Base-by-base conservation (phyloP, 345 rosid genomes). In the Gynandropsis gynandra region DNA sequence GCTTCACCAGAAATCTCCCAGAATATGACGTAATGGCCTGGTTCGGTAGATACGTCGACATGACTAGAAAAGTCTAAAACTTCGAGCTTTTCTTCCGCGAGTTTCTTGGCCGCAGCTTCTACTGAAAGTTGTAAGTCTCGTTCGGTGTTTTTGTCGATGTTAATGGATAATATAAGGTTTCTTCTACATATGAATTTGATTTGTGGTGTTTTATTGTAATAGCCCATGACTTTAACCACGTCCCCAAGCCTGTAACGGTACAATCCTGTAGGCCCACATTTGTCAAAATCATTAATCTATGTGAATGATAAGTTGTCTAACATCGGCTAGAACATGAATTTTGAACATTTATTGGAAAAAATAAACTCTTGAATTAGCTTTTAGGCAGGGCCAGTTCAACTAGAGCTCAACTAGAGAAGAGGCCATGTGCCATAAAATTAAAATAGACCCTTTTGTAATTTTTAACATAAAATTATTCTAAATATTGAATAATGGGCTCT, bases 131-230 rank as follows among this genome's bases (percentile, higher is more conserved):
- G 95, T 29, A 93, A 57, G 66, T 88, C 99, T 35, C 76, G 62
- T 50, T 93, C 97, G 0, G 95, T 85, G 89, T 81, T 88, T 74
- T 88, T 93, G 77, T 93, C 99, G 4, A 83, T 88, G 79, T 88
- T 88, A 59, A 93, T 79, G n/a, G 72, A 71, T 6, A 85, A 87
- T 21, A 85, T 41, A 4, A 88, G 77, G 59, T 79, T 93, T 21
- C 77, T 83, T 68, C 99, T 72, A 74, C 87, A 74, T 5, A 88
- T 61, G 37, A 88, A 93, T 49, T 83, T 81, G 5, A 93, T 83
- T 57, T 81, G 78, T 0, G 99, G 97, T 47, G 87, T 85, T 6
- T 75, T 57, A 82, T 93, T 93, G 58, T 78, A 79, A 78, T 80
- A 93, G 1, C 95, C 81, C 71, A 16, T 54, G 16, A 93, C 73